These are phyloP conservation scores for Aspergillus alliaceus DNA, from an alignment of 2,329 filamentous ascomycete species.

Conservation along the genomic window DNA sequence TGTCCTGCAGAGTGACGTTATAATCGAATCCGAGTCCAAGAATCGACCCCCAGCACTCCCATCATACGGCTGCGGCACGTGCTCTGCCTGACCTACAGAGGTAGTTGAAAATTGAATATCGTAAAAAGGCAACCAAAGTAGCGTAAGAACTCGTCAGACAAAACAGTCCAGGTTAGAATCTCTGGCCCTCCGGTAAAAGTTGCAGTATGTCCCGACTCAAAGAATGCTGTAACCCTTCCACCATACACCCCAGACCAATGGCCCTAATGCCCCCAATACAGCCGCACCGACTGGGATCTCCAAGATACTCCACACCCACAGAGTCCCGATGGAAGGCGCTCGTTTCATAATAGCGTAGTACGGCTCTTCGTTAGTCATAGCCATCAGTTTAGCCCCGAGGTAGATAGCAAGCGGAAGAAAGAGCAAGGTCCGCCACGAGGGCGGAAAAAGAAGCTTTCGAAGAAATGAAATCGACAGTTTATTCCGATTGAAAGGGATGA, in stretches of 20 bases:
- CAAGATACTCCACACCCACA: constrained; percentile 92
- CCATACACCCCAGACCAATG: constrained; percentile 52
- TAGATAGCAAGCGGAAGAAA: constrained; percentile 33
- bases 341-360: constrained; percentile 92
- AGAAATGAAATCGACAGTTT: constrained; percentile 29
- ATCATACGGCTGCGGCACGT: background rate
- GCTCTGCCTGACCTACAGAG: background rate
- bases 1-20: constrained; percentile 1
- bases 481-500: constrained; percentile 27
- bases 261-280: constrained; percentile 53
- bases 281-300: constrained; percentile 75
- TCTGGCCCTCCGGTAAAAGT: background rate
- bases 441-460: constrained; percentile 33
- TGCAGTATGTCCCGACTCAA: constrained; percentile 12
- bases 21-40: background rate
- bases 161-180: background rate
- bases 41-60: background rate
- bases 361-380: constrained; percentile 74
- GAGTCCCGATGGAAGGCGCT: constrained; percentile 80
- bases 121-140: background rate
- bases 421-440: constrained; percentile 30
- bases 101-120: background rate
- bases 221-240: constrained; percentile 55
- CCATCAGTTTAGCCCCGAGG: constrained; percentile 74
- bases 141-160: background rate